Base-by-base conservation (phyloP, 495 filamentous ascomycete species). In the Staphylotrichum longicolle region DNA sequence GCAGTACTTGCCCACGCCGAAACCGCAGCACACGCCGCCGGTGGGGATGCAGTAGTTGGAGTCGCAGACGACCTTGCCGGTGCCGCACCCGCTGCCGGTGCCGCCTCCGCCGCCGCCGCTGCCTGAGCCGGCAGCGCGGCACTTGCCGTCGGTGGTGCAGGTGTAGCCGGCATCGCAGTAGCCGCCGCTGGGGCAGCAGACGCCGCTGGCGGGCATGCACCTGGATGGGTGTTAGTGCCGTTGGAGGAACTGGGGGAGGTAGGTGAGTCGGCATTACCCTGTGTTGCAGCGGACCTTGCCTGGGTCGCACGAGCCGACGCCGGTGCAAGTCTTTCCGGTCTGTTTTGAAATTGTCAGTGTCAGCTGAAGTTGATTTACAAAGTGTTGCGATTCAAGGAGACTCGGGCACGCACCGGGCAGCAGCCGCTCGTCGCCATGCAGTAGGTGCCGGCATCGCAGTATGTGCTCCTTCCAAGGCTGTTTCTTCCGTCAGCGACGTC, bases 121-220 rank as follows among this genome's bases (percentile, higher is more conserved):
- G 20, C 63, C 42, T 0, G 51, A 12, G 27, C 41, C 30, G n/a
- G 42, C 39, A 10, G 33, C n/a, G 2, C 15, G 30, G 56, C 65
- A 65, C 3, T 34, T 55, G 41, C 32, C 14, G n/a, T 50, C 27
- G 33, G 35, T 9, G 5, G 53, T 63, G 55, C 66, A 68, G 10
- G 11, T 14, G 32, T 66, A 46, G 8, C 63, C 61, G 33, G 61
- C 61, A 27, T 68, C 53, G 56, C 68, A 68, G 54, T 70, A 66
- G 40, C 62, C 58, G 34, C 63, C 48, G 32, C 42, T 45, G n/a
- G 58, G 40, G 47, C 66, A 70, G 57, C 68, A 70, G 34, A 64
- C 63, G 30, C 34, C 61, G 35, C 42, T 46, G 2, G 37, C 41
- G n/a, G 68, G 68, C 57, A 70, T 70, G 54, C 68, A 70, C 4